A percentile compares a stretch with the other conserved stretches of the same genome.
Conservation (phyloP, 306 rosid genomes). For the Lablab purpureus region DNA sequence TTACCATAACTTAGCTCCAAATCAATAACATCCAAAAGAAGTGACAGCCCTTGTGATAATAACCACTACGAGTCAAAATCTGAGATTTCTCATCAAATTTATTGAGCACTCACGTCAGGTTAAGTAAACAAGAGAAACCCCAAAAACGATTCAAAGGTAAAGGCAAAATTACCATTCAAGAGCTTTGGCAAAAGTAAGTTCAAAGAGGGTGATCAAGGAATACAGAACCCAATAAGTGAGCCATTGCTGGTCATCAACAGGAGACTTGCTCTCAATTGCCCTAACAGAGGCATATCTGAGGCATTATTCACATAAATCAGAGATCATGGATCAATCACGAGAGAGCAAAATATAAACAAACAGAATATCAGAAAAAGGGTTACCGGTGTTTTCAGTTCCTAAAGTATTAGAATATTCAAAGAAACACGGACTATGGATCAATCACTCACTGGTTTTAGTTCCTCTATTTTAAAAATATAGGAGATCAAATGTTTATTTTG, state of each 20-base stretch:
- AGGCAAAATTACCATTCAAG: constrained; percentile 77
- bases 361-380: neutral
- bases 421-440: no score
- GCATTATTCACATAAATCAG: constrained; percentile 33
- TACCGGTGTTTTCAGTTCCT: neutral
- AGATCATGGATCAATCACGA: constrained; percentile 17
- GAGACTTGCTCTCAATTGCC: constrained; percentile 91
- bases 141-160: neutral
- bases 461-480: neutral
- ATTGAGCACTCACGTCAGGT: neutral
- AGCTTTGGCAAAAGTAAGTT: constrained; percentile 84
- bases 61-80: neutral
- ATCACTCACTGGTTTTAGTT: neutral
- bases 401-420: neutral
- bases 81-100: constrained; percentile 18
- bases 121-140: neutral
- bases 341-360: neutral
- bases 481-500: neutral
- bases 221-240: constrained; percentile 96
- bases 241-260: constrained; percentile 95
- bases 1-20: neutral
- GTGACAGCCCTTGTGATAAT: neutral
- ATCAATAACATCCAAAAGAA: constrained; percentile 6
- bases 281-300: constrained; percentile 86
- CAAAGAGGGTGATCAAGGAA: constrained; percentile 91